Evolutionary conservation across 345 rosid genomes (phyloP), one percentile per base, ranked within the genome.

Genomic region (Crucihimalaya himalaica): DNA sequence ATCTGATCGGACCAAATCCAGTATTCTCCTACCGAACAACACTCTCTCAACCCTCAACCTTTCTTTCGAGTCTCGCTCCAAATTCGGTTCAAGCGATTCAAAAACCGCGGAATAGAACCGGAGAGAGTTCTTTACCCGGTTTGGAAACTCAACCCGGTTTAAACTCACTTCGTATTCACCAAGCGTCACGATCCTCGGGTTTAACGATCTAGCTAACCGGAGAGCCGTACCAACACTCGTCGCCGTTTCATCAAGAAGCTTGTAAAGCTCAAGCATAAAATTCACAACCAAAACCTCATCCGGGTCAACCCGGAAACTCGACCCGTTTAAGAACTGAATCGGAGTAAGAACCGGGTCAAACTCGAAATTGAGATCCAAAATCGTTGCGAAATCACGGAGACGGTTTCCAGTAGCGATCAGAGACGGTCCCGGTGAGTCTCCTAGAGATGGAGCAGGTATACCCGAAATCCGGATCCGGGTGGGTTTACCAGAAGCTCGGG

Each of bases 241-340:
- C 2, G 87, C 60, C 19, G 83, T 82, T 52, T 88, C 97, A 34
- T 83, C 96, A 5, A 94, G 78, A 20, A 91, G 80, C 75, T 85
- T 94, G 71, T 87, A 85, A 64, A 94, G 47, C 59, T 91, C 93
- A 25, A 94, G 92, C 96, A 89, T 89, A 81, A 91, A 91, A 65
- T 94, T 94, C 13, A 91, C 96, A 0, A 90, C 87, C 58, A 91
- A 66, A 15, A 75, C 87, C 70, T 91, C 97, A 28, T 79, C 95
- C 6, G 86, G 82, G 1, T 89, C 91, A 25, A 88, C 80, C 68
- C 86, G 83, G 58, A 94, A 88, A 72, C 89, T 77, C 10, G 87
- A 81, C 40, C 47, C 83, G 31, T 69, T 73, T 0, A 94, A 80
- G 6, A 87, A 87, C 5, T 81, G 66, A 8, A 83, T 81, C 3